These are phyloP conservation scores for Kodamaea fungicola DNA, from an alignment of 1,139 yeast genomes.

Conservation along the genomic window DNA sequence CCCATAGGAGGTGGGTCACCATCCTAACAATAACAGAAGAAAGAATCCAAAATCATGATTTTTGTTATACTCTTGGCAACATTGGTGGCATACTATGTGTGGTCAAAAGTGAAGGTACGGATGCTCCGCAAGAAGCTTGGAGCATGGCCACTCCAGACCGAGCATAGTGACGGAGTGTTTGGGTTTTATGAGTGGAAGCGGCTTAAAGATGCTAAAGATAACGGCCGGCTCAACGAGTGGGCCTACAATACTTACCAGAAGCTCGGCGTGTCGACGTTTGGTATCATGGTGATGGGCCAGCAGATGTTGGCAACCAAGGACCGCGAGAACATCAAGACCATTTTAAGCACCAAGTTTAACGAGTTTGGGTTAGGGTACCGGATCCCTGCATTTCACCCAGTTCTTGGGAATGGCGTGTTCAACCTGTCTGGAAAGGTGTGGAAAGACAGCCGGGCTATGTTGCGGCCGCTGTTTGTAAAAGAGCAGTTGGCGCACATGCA, in stretches of 20 bases:
- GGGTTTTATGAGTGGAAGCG: neutral
- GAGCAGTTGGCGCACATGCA: slow-evolving; percentile 52
- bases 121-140: neutral
- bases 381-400: slow-evolving; percentile 36
- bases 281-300: slow-evolving; percentile 36
- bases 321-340: slow-evolving; percentile 31
- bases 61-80: no score
- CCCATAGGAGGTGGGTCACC: no score
- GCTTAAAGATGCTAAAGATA: neutral
- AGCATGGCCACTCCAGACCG: neutral
- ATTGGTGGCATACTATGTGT: no score
- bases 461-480: slow-evolving; percentile 56
- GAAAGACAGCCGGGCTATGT: slow-evolving; percentile 56
- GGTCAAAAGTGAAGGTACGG: no score
- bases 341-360: slow-evolving; percentile 42
- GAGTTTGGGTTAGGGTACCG: slow-evolving; percentile 52
- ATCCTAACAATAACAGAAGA: no score
- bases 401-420: slow-evolving; percentile 56
- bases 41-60: no score
- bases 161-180: neutral
- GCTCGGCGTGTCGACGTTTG: neutral
- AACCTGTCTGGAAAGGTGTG: slow-evolving; percentile 54
- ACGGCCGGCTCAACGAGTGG: neutral
- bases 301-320: slow-evolving; percentile 14
- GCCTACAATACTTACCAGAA: neutral